These are phyloP conservation scores for Dendrothele bispora DNA, from an alignment of 768 basidiomycete genomes.

Conservation along the genomic window DNA sequence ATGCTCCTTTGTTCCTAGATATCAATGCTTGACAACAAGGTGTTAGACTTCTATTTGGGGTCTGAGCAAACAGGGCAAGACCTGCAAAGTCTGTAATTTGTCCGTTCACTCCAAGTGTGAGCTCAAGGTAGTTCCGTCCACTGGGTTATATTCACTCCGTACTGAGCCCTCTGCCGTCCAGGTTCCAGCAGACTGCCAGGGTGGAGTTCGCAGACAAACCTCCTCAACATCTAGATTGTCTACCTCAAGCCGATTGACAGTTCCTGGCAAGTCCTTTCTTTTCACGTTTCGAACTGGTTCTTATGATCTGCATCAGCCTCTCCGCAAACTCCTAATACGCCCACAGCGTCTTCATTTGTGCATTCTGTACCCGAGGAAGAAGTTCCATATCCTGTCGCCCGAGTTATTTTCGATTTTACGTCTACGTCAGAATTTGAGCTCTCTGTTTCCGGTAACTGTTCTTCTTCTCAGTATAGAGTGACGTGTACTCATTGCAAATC, in stretches of 20 bases:
- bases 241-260: background rate
- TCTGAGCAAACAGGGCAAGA: constrained; percentile 83
- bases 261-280: background rate
- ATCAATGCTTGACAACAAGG: background rate
- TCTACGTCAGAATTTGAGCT: constrained; percentile 81
- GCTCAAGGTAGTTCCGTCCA: constrained; percentile 61
- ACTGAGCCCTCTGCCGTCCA: constrained; percentile 23
- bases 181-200: constrained; percentile 74
- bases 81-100: constrained; percentile 73
- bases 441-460: constrained; percentile 53
- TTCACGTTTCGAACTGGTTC: background rate
- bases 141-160: background rate
- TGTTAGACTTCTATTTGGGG: constrained; percentile 82
- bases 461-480: constrained; percentile 6
- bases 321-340: constrained; percentile 17
- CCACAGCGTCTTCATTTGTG: constrained; percentile 61
- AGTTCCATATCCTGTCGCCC: constrained; percentile 51
- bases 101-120: constrained; percentile 87
- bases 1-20: background rate
- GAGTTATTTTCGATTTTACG: constrained; percentile 72
- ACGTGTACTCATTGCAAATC: constrained; percentile 16
- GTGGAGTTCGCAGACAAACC: constrained; percentile 21
- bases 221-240: constrained; percentile 12
- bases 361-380: constrained; percentile 36
- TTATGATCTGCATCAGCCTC: background rate